Evolutionary conservation across 192 early-diverging fungal genomes (phyloP), one percentile per base, ranked within the genome.

Genomic region (Coemansia sp.): DNA sequence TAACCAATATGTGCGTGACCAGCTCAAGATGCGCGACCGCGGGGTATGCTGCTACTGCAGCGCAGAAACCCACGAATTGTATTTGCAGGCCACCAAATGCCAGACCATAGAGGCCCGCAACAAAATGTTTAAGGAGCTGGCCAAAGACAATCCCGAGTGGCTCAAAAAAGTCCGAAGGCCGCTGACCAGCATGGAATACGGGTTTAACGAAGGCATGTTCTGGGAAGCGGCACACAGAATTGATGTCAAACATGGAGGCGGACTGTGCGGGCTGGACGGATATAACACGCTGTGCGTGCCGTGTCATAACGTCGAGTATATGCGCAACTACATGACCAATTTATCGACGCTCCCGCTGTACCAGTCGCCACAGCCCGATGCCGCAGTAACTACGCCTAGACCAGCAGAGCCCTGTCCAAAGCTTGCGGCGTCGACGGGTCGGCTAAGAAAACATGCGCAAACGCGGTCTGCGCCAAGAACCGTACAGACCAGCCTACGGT

Each of bases 181-280:
- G 64, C 63, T 76, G 31, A 12, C 52, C 6, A 68, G 62, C 68
- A 69, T 76, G 61, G 67, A 71, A 0, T 64, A 61, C 42, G 56
- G 51, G 16, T 82, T 82, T 34, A 70, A 56, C n/a, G 33, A 61
- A 32, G 80, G 80, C 25, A 76, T 77, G 80, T 76, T 82, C 60
- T 82, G 80, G 80, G 80, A 82, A 51, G 80, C 80, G 2, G 80
- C 80, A 0, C 80, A 82, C 38, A 60, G 56, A 16, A 61, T 82
- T 36, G 80, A 82, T 25, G 75, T 82, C 34, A 66, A 66, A 60
- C 68, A 73, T 12, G 80, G 80, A 42, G 80, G 80, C 40, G 80
- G 80, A 0, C 38, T 82, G 57, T 82, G 80, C 60, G 75, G 80
- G 1, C 80, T 82, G 1, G 70, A 71, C 29, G 75, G 75, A 7